A percentile compares a stretch with the other conserved stretches of the same genome.
Conservation (phyloP, 768 basidiomycete species). For the Mrakia blollopis region DNA sequence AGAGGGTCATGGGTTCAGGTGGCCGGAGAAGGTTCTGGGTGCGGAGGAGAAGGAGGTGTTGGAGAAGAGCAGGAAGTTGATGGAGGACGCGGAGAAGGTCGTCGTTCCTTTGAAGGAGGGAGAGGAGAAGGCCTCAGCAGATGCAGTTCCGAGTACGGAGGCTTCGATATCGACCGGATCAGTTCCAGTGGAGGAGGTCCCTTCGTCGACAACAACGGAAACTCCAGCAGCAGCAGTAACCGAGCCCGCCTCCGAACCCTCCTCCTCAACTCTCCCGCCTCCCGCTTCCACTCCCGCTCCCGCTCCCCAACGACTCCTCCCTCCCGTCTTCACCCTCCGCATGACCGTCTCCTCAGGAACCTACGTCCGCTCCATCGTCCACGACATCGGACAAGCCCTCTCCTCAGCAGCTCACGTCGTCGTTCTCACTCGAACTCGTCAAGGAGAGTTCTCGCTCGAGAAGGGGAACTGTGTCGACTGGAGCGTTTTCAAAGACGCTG, state of each 20-base stretch:
- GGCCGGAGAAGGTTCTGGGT: conserved; percentile 67
- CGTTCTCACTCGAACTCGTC: conserved; percentile 77
- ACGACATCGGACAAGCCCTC: conserved; percentile 79
- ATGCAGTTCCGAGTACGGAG: neutral
- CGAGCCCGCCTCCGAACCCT: neutral
- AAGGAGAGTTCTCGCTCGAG: conserved; percentile 61
- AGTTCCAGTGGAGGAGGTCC: too few relatives aligned
- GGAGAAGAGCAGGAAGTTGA: conserved; percentile 55
- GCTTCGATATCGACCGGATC: neutral
- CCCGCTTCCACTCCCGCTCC: neutral
- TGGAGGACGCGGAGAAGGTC: conserved; percentile 7
- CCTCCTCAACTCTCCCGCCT: conserved; percentile 15
- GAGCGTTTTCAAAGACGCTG: conserved; percentile 33
- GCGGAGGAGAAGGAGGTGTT: conserved; percentile 65
- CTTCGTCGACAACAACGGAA: neutral
- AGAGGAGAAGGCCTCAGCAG: neutral
- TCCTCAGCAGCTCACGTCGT: conserved; percentile 92
- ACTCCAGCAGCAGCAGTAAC: neutral
- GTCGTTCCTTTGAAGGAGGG: conserved; percentile 2
- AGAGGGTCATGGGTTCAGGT: conserved; percentile 64
- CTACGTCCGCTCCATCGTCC: conserved; percentile 91
- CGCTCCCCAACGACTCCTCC: conserved; percentile 41
- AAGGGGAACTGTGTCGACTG: conserved; percentile 34
- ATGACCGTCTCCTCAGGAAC: conserved; percentile 97
- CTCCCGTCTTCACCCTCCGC: conserved; percentile 74